phyloP scores from a whole-genome alignment of 2,329 filamentous ascomycete genomes.

The Neurospora sp. region DNA sequence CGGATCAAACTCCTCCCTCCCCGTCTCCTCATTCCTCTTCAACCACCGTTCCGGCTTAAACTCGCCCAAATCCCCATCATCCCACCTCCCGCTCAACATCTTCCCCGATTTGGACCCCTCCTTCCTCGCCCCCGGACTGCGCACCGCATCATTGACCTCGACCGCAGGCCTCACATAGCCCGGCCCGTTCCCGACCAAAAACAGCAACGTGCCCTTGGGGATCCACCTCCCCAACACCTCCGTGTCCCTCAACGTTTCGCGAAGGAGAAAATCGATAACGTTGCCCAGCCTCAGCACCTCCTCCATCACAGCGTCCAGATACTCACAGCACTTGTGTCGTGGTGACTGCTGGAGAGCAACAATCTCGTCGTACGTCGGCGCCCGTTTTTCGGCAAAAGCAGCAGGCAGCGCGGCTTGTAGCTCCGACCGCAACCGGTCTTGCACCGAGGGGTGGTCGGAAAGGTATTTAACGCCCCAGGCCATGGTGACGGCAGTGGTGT shows the following conservation, averaged over 20 bases:
- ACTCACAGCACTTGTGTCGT: no score
- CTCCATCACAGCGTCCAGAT: slow-evolving; percentile 28
- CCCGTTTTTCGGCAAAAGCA: slow-evolving; percentile 14
- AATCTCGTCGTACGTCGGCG: slow-evolving; percentile 23
- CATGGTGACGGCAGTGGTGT: slow-evolving; percentile 22
- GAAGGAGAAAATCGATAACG: slow-evolving; percentile 21
- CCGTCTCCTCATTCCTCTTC: slow-evolving; percentile 7
- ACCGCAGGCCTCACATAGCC: slow-evolving; percentile 19
- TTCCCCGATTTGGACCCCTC: slow-evolving; percentile 5
- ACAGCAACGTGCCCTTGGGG: no score
- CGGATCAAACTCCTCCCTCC: slow-evolving; percentile 19
- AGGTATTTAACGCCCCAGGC: slow-evolving; percentile 20
- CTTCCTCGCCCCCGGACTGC: slow-evolving; percentile 17
- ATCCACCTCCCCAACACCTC: no score
- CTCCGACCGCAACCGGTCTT: slow-evolving; percentile 11
- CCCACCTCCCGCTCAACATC: slow-evolving; percentile 20
- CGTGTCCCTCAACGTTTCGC: slow-evolving; percentile 19
- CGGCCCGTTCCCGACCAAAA: slow-evolving; percentile 20
- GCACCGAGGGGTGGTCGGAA: slow-evolving; percentile 16
- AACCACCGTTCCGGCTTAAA: slow-evolving; percentile 32
- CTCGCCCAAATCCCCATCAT: slow-evolving; percentile 18
- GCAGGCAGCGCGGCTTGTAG: slow-evolving; percentile 19
- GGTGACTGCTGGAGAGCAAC: slow-evolving; percentile 6
- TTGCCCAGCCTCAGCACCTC: slow-evolving; percentile 25
- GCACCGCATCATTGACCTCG: slow-evolving; percentile 19